These are phyloP conservation scores for Tetrahymena malaccensis DNA, from an alignment of 73 alveolate genomes.

Conservation along the genomic window DNA sequence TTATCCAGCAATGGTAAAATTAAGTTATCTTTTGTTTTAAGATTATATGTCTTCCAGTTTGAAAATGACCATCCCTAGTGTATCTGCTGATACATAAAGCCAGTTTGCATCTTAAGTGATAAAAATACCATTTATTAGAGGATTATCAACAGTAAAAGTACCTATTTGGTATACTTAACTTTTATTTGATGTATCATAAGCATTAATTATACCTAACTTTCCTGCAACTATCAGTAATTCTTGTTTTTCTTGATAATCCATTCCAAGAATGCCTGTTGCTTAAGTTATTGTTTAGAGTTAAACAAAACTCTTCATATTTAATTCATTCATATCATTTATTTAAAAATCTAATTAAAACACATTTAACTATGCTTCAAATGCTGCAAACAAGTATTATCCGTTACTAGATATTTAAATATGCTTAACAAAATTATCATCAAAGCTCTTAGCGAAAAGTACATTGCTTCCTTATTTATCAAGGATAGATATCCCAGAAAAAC, in stretches of 20 bases:
- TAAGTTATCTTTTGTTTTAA: neutral
- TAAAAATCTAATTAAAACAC: no score
- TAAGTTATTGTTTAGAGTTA: no score
- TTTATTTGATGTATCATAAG: neutral
- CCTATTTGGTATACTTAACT: neutral
- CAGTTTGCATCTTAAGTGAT: neutral
- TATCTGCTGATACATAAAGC: neutral
- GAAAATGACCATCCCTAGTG: neutral
- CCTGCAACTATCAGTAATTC: neutral
- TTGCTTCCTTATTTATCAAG: no score
- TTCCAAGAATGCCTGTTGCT: neutral
- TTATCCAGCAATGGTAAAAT: neutral
- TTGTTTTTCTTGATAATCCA: neutral
- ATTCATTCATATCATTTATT: no score
- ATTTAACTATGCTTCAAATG: neutral
- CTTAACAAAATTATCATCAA: no score
- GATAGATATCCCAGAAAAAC: no score
- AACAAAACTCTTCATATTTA: neutral
- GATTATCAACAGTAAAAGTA: neutral
- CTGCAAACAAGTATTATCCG: neutral
- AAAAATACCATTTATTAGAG: neutral
- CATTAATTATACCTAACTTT: neutral
- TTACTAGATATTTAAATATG: neutral
- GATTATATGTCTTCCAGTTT: neutral
- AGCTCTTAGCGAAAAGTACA: no score